Percentiles rank a stretch among this genome's conserved stretches.
Evolutionary conservation across 164 flowering plant genomes (phyloP).

Genomic region (Cinnamomum micranthum): DNA sequence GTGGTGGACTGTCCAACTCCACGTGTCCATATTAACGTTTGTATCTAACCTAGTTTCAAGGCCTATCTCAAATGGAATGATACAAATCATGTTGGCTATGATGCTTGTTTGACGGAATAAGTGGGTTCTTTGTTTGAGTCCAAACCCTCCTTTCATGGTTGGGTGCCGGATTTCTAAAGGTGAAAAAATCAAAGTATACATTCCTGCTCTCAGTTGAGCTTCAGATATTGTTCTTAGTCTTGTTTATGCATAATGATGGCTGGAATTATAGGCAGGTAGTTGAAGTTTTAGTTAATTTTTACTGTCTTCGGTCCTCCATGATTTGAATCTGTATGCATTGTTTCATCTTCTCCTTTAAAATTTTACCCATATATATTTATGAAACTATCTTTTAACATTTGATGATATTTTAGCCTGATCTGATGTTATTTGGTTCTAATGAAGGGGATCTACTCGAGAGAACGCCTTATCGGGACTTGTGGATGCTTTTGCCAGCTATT

Average conservation of each 20-base stretch:
- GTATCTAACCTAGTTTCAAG: too few relatives aligned
- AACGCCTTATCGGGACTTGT: constrained; percentile 54
- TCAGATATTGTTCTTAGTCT: too few relatives aligned
- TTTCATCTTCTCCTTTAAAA: neutral
- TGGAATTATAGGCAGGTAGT: neutral
- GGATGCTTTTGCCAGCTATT: constrained; percentile 47
- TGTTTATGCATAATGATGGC: neutral
- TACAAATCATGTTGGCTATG: too few relatives aligned
- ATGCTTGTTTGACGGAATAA: too few relatives aligned
- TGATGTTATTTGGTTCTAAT: neutral
- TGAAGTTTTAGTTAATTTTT: neutral
- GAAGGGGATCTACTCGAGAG: constrained; percentile 63
- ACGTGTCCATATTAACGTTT: too few relatives aligned
- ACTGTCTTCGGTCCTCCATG: neutral
- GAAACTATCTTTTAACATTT: neutral
- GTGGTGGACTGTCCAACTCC: too few relatives aligned
- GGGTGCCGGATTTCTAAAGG: too few relatives aligned
- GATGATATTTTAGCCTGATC: neutral
- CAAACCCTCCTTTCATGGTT: too few relatives aligned
- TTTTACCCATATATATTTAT: neutral
- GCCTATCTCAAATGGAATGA: too few relatives aligned
- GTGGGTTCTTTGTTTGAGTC: too few relatives aligned
- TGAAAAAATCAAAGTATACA: too few relatives aligned
- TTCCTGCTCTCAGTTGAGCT: too few relatives aligned
- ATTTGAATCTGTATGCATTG: neutral